Conservation (phyloP, 2,329 filamentous ascomycete species). For the Venturiaceae sp. region DNA sequence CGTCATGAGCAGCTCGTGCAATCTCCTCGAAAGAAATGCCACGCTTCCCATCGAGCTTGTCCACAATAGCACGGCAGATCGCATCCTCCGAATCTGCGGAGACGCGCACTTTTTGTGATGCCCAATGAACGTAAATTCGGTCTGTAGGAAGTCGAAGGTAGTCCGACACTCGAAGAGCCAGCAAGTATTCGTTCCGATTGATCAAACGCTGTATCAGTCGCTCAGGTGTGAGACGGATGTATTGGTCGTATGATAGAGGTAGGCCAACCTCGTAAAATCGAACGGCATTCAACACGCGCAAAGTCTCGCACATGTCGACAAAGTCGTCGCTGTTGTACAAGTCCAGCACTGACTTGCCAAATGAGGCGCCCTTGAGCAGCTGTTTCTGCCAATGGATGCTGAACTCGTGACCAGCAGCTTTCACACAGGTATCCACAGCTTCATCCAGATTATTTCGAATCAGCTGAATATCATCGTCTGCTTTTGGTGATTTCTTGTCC, state of each 20-base stretch:
- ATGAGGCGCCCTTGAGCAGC: slow-evolving; percentile 89
- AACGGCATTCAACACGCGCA: slow-evolving; percentile 86
- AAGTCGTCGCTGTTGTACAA: slow-evolving; percentile 98
- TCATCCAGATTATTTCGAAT: slow-evolving; percentile 82
- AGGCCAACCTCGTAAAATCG: slow-evolving; percentile 86
- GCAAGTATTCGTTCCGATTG: slow-evolving; percentile 80
- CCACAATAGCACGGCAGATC: slow-evolving; percentile 78
- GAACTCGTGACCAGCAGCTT: slow-evolving; percentile 87
- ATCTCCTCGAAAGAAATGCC: slow-evolving; percentile 96
- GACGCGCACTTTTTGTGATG: slow-evolving; percentile 81
- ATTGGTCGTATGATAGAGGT: slow-evolving; percentile 88
- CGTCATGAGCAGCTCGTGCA: slow-evolving; percentile 84
- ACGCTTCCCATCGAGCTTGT: slow-evolving; percentile 74
- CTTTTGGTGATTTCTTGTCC: slow-evolving; percentile 89
- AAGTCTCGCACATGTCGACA: slow-evolving; percentile 92
- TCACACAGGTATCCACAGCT: slow-evolving; percentile 88
- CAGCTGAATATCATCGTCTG: slow-evolving; percentile 93
- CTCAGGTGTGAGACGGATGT: slow-evolving; percentile 80
- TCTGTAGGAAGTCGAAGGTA: slow-evolving; percentile 81
- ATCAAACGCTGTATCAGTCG: slow-evolving; percentile 77
- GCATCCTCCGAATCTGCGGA: slow-evolving; percentile 80
- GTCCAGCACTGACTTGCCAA: slow-evolving; percentile 93
- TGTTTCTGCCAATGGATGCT: slow-evolving; percentile 89
- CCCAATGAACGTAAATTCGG: slow-evolving; percentile 94
- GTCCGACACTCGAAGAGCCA: slow-evolving; percentile 79